Base-by-base conservation (phyloP, 2,329 filamentous ascomycete species). In the Aspergillus pseudoterreus region DNA sequence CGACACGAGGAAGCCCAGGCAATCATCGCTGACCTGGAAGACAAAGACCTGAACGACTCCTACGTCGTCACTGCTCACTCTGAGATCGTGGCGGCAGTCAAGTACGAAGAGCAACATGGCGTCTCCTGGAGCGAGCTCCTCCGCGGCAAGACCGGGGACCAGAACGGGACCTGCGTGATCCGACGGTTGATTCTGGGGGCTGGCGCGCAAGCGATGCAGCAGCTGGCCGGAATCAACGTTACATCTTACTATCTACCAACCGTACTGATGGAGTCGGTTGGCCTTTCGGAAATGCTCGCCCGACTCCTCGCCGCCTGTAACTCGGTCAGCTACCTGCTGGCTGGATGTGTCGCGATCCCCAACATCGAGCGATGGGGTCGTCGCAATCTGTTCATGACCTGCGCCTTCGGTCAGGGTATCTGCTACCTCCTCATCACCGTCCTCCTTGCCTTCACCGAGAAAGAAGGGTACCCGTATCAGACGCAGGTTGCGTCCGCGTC, bases 111-210 rank as follows among this genome's bases (percentile, higher is more conserved):
- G 1, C 71, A 78, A 39, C 74, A 82, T 54, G 67, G 74, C 3
- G 71, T 82, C 4, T 70, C 72, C 9, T 81, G 79, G 71, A 63
- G 69, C 6, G 73, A 81, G 45, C 69, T 82, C 1, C 61, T 82
- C 1, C 70, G 74, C 4, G 78, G 79, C 14, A 73, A 54, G 49
- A 50, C 48, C n/a, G 35, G 57, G 35, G 53, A 63, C 47, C 49
- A 62, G 44, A 30, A 55, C 32, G 56, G 56, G 1, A 59, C 69
- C 14, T 71, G 71, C 30, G 71, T 74, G 10, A 57, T 76, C 15
- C 66, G 74, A 14, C 65, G 75, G 2, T 71, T 77, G 63, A 66
- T 76, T 17, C 63, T 78, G 0, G 75, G 76, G 10, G 74, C 75
- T 30, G 75, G 72, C 59, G 69, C 68, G 56, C 71, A 73, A 49